phyloP scores from a whole-genome alignment of 331 rosid genomes.

The Pyrus hybrid region DNA sequence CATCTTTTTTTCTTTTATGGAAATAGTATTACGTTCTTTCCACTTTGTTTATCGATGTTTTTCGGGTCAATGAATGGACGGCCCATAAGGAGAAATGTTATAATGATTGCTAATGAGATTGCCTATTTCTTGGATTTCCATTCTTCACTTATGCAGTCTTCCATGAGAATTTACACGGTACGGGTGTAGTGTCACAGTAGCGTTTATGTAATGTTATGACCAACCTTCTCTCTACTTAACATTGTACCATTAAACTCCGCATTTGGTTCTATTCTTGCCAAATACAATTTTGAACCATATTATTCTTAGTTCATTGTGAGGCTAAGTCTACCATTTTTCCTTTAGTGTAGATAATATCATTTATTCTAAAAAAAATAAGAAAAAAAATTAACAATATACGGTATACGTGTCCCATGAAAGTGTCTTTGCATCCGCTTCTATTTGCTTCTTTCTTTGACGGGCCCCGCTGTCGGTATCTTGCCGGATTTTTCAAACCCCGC shows the following conservation, averaged over 20 bases:
- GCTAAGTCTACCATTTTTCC: fast-evolving
- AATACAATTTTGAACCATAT: too few species aligned
- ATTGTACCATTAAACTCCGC: too few species aligned
- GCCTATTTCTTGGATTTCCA: background rate
- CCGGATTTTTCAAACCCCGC: background rate
- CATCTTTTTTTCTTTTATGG: background rate
- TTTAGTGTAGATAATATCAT: too few species aligned
- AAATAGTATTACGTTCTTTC: background rate
- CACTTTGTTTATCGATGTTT: background rate
- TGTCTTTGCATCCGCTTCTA: background rate
- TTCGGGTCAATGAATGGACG: background rate
- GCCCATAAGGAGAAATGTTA: background rate
- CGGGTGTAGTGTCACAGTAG: too few species aligned
- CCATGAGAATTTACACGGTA: too few species aligned
- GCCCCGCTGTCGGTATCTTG: background rate
- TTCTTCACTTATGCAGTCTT: background rate
- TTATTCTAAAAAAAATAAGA: too few species aligned
- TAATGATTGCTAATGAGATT: background rate
- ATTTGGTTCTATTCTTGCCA: too few species aligned
- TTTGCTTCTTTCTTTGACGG: background rate
- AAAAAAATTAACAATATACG: too few species aligned
- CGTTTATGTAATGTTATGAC: too few species aligned
- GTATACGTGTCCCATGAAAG: too few species aligned
- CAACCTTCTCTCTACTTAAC: too few species aligned
- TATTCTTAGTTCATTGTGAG: too few species aligned